phyloP scores from a whole-genome alignment of 495 filamentous ascomycete genomes.

The Hyphodiscus hymeniophilus region DNA sequence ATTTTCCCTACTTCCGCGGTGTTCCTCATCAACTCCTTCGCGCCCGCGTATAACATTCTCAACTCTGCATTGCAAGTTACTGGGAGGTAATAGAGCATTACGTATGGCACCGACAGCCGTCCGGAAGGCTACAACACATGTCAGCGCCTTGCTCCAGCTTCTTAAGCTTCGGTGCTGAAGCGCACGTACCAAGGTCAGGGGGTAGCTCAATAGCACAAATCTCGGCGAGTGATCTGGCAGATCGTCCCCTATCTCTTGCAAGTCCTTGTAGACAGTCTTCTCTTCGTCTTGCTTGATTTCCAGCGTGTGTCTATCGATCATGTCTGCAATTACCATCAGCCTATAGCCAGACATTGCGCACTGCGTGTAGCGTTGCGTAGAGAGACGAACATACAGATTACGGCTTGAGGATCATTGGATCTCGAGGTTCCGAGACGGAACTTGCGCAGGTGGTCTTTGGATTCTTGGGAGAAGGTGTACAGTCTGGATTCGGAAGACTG shows the following conservation, averaged over 20 bases:
- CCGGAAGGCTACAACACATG: constrained; percentile 17
- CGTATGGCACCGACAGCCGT: constrained; percentile 62
- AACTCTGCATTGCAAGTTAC: constrained; percentile 74
- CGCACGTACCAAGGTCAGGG: constrained; percentile 63
- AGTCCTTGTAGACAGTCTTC: constrained; percentile 61
- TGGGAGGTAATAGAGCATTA: constrained; percentile 87
- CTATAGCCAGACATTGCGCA: no score
- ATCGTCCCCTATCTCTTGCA: constrained; percentile 75
- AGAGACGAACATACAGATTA: constrained; percentile 72
- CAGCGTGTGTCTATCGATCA: constrained; percentile 78
- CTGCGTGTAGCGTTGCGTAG: background rate
- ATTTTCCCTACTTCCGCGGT: constrained; percentile 77
- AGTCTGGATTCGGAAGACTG: constrained; percentile 78
- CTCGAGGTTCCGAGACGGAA: constrained; percentile 88
- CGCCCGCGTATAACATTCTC: constrained; percentile 91
- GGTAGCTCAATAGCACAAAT: constrained; percentile 85
- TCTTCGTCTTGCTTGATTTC: constrained; percentile 78
- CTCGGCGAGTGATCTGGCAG: constrained; percentile 88
- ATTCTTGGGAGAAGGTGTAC: constrained; percentile 88
- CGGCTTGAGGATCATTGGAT: constrained; percentile 78
- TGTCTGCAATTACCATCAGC: no score
- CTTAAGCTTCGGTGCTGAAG: no score
- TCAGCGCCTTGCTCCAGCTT: background rate
- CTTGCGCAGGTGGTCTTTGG: constrained; percentile 77
- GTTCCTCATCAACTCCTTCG: constrained; percentile 89